Conservation (phyloP, 2,329 filamentous ascomycete species). For the Aspergillus novoparasiticus region DNA sequence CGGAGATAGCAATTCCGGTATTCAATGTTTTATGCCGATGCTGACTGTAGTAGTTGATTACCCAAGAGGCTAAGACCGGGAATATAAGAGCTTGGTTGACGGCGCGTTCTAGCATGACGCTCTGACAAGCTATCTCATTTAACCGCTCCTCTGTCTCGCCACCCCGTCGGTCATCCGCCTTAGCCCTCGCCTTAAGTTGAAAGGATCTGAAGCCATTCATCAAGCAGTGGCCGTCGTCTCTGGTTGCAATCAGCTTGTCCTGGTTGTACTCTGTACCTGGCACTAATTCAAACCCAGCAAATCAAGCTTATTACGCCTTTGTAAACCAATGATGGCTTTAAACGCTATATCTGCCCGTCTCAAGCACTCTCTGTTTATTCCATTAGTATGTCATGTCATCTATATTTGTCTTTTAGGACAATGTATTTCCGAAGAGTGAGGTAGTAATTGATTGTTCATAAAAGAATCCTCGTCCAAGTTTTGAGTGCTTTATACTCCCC, state of each 20-base stretch:
- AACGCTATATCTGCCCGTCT: neutral
- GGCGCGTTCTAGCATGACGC: neutral
- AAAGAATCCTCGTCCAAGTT: neutral
- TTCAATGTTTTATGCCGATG: neutral
- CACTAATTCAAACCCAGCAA: too few species aligned
- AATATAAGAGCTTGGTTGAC: too few species aligned
- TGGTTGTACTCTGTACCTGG: neutral
- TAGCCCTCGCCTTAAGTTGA: neutral
- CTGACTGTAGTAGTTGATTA: too few species aligned
- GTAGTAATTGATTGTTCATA: neutral
- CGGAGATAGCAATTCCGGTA: neutral
- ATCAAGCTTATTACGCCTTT: neutral
- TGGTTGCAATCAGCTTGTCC: neutral
- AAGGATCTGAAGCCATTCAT: neutral
- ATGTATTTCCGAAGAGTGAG: neutral
- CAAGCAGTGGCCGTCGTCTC: neutral
- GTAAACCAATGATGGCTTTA: neutral
- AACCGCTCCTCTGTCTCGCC: neutral
- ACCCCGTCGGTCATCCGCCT: neutral
- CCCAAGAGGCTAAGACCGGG: too few species aligned
- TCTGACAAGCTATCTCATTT: neutral
- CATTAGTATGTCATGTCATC: too few species aligned
- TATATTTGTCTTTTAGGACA: neutral
- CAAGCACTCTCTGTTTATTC: neutral
- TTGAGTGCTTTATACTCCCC: neutral